Conservation (phyloP, 306 rosid species). For the Comarum palustre region DNA sequence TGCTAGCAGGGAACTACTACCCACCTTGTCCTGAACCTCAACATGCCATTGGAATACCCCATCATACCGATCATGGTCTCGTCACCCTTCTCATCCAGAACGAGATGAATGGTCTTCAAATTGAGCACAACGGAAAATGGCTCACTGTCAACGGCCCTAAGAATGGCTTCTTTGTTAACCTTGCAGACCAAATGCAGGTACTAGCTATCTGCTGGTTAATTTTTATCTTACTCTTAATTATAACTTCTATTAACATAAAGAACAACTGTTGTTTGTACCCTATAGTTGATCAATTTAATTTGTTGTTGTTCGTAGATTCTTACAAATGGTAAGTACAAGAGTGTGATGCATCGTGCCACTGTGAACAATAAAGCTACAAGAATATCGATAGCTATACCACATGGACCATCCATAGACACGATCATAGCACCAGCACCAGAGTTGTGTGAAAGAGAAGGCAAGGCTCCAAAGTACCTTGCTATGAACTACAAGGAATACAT, state of each 20-base stretch:
- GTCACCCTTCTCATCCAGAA: constrained; percentile 21
- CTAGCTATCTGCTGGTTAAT: background rate
- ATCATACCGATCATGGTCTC: constrained; percentile 30
- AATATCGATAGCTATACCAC: constrained; percentile 40
- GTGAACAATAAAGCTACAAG: constrained; percentile 46
- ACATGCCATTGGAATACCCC: constrained; percentile 24
- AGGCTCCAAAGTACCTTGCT: constrained; percentile 39
- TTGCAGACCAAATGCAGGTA: constrained; percentile 21
- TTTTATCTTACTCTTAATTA: too few species aligned
- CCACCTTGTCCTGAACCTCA: constrained; percentile 39
- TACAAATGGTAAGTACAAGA: constrained; percentile 55
- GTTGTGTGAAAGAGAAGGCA: constrained; percentile 29
- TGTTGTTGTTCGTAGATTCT: too few species aligned
- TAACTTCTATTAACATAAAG: too few species aligned
- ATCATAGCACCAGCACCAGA: constrained; percentile 45
- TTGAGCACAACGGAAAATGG: constrained; percentile 29
- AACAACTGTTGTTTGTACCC: too few species aligned
- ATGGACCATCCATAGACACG: constrained; percentile 49
- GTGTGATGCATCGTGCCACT: constrained; percentile 45
- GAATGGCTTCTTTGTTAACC: constrained; percentile 28
- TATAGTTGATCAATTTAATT: too few species aligned
- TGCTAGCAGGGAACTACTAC: constrained; percentile 17
- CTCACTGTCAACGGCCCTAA: constrained; percentile 15
- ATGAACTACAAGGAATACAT: constrained; percentile 40
- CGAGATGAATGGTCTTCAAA: constrained; percentile 30